phyloP scores from a whole-genome alignment of 495 filamentous ascomycete genomes.

The Talaromyces ruber region DNA sequence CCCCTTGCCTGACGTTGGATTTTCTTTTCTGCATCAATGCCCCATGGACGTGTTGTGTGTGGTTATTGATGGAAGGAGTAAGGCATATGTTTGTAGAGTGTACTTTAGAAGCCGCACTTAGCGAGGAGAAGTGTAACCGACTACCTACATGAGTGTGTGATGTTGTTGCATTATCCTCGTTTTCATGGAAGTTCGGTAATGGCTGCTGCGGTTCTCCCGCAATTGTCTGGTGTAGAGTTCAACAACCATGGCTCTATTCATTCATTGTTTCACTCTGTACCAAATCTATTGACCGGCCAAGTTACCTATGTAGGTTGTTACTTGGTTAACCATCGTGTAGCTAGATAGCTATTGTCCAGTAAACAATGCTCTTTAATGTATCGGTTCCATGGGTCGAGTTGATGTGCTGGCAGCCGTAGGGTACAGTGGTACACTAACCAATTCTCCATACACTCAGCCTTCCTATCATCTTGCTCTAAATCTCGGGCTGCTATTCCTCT shows the following conservation, averaged over 20 bases:
- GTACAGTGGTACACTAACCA: not conserved
- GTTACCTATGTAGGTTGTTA: not conserved
- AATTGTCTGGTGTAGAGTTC: not conserved
- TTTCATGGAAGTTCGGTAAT: not conserved
- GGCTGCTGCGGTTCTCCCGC: not conserved
- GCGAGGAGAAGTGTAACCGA: not conserved
- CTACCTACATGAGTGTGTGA: not conserved
- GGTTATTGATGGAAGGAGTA: not conserved
- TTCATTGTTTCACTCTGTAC: not conserved
- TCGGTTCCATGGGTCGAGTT: not conserved
- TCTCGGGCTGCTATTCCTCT: not conserved
- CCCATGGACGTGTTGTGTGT: not conserved
- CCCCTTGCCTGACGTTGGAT: conserved; percentile 3
- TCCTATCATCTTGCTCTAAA: not conserved
- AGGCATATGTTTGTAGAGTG: not conserved
- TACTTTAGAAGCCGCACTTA: not conserved
- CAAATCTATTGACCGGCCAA: not conserved
- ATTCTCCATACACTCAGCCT: not conserved
- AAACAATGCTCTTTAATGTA: not conserved
- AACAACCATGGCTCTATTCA: not conserved
- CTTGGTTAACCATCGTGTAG: not conserved
- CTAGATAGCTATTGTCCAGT: not conserved
- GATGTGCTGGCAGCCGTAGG: conserved; percentile 1
- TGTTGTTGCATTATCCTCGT: not conserved
- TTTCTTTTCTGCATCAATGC: not conserved